Evolutionary conservation across 2,329 filamentous ascomycete species (phyloP).

Genomic region (Graphilbum sp.): DNA sequence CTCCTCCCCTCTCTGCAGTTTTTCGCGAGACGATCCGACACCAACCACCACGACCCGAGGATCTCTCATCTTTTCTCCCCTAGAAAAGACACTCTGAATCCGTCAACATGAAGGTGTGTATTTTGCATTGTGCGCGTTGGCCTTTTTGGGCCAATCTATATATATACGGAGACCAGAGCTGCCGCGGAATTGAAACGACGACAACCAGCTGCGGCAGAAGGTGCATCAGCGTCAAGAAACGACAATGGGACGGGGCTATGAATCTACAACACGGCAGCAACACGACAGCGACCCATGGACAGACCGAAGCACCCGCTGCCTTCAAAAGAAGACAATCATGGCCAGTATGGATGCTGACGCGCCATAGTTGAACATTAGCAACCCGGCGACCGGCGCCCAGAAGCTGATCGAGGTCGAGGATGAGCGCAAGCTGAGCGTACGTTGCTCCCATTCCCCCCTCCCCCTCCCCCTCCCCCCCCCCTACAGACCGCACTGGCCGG

Average conservation of each 20-base stretch:
- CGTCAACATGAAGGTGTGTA: slow-evolving; percentile 11
- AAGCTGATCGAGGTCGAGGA: slow-evolving; percentile 99
- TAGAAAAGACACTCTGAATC: slow-evolving; percentile 2
- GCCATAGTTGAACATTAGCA: slow-evolving; percentile 47
- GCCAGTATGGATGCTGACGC: background rate
- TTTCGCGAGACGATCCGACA: slow-evolving; percentile 3
- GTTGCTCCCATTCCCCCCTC: too few species aligned
- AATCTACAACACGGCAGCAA: too few species aligned
- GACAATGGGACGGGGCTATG: too few species aligned
- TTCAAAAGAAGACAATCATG: too few species aligned
- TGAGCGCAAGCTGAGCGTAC: slow-evolving; percentile 95
- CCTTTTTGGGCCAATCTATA: too few species aligned
- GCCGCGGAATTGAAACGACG: too few species aligned
- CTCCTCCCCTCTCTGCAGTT: background rate
- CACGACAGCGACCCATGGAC: too few species aligned
- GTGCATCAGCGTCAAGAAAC: too few species aligned
- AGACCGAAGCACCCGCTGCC: too few species aligned
- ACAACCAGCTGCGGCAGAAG: too few species aligned
- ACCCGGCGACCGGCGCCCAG: slow-evolving; percentile 98
- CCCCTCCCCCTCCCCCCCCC: too few species aligned
- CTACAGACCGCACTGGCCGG: background rate
- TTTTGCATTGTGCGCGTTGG: background rate
- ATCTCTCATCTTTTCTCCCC: slow-evolving; percentile 1
- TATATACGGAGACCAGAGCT: too few species aligned
- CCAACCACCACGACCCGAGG: background rate